A percentile compares a stretch with the other conserved stretches of the same genome.
phyloP scores from a whole-genome alignment of 1,139 yeast genomes.

The Candida sp. region DNA sequence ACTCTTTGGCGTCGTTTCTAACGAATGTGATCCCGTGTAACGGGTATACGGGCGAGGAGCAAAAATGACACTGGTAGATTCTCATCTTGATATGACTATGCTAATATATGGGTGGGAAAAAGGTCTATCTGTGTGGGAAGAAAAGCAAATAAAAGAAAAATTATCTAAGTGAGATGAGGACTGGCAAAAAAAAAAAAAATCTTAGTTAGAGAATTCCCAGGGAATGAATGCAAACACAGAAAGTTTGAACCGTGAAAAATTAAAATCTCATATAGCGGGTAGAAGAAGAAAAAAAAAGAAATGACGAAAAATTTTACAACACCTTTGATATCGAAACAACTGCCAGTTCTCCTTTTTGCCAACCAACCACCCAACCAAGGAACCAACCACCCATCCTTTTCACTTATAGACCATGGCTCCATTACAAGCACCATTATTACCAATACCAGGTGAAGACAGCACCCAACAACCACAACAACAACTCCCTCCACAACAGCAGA shows the following conservation, averaged over 20 bases:
- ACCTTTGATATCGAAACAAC: background rate
- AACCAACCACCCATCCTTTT: background rate
- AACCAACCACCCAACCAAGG: background rate
- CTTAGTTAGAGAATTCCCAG: background rate
- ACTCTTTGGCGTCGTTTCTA: constrained; percentile 97
- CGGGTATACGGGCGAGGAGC: constrained; percentile 97
- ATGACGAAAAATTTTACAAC: constrained; percentile 3
- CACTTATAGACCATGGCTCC: constrained; percentile 12
- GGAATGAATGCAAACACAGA: background rate
- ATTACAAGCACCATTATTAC: constrained; percentile 61
- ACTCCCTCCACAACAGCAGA: constrained; percentile 21
- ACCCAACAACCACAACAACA: constrained; percentile 18
- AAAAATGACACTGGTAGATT: constrained; percentile 93
- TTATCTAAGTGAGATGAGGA: background rate
- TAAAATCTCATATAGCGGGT: no score
- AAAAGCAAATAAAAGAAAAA: background rate
- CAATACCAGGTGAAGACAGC: constrained; percentile 59
- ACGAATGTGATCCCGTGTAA: constrained; percentile 99
- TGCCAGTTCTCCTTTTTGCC: background rate
- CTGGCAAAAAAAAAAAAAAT: background rate
- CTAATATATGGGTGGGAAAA: background rate
- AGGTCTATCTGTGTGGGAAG: background rate
- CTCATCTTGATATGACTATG: constrained; percentile 57
- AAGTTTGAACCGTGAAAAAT: background rate
- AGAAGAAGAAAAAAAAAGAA: background rate